Base-by-base conservation (phyloP, 257 asterid species). In the Cordia subcordata region DNA sequence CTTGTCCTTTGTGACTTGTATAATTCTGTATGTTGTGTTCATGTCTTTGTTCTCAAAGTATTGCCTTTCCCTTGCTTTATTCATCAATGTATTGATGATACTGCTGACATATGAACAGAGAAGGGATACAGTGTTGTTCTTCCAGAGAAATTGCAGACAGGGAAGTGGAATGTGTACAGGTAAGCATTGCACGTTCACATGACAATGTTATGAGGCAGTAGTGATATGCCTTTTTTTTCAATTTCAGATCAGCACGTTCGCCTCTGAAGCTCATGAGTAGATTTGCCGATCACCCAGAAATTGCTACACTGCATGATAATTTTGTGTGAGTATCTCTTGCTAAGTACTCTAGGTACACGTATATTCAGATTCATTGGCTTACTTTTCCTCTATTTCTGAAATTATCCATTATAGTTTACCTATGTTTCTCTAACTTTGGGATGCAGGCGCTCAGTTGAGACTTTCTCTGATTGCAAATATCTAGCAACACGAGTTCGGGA, bases 161-260 rank as follows among this genome's bases (percentile, higher is more conserved):
- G 95, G 61, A 79, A 81, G 58, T 86, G 95, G 91, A 79, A 86
- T 65, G 92, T 86, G 15, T 72, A 83, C 78, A 83, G 91, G 91
- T 81, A 16, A 5, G 59, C 13, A n/a, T 40, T 52, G 14, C 63
- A 55, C 49, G 13, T 27, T 60, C 27, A 27, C 19, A 19, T 40
- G 49, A 18, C 0, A n/a, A 58, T 40, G n/a, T 47, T 50, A 38
- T 45, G 42, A 55, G 49, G 62, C 53, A 8, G 15, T 50, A 42
- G 44, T 33, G 44, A 21, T 53, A 21, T 44, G 62, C 1, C 23
- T 20, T 14, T 53, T 53, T 8, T 55, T 35, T 55, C 52, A 49
- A 17, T 16, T 68, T 55, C 85, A 86, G 95, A 68, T 77, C 74
- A 53, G 76, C 72, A 8, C 70, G 57, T 22, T 73, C 80, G 37